phyloP scores from a whole-genome alignment of 2,329 filamentous ascomycete species.

The Dothideomycetidae sp. region DNA sequence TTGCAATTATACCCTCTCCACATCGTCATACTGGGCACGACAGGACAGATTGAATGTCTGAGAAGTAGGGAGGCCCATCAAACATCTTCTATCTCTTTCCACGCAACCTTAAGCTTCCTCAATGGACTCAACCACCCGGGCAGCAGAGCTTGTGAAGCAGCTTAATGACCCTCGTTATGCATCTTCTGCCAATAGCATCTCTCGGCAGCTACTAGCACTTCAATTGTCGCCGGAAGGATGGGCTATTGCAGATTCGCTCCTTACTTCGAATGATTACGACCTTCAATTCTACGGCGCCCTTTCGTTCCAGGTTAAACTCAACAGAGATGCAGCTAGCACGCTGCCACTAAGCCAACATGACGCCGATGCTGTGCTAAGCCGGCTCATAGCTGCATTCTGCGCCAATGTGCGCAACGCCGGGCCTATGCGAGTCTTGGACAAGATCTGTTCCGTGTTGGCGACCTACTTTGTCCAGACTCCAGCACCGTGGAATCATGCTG shows the following conservation, averaged over 20 bases:
- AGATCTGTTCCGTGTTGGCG: constrained; percentile 63
- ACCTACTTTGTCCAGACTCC: constrained; percentile 63
- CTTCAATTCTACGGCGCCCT: constrained; percentile 85
- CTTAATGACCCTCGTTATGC: constrained; percentile 35
- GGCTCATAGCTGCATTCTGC: constrained; percentile 13
- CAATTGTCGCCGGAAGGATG: constrained; percentile 73
- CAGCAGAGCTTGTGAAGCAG: constrained; percentile 33
- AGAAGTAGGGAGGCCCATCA: too few species aligned
- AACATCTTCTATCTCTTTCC: too few species aligned
- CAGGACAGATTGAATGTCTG: too few species aligned
- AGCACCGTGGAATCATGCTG: constrained; percentile 48
- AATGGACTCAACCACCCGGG: constrained; percentile 11
- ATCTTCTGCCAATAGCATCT: constrained; percentile 39
- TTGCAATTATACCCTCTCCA: too few species aligned
- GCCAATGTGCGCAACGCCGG: constrained; percentile 14
- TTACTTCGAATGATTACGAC: constrained; percentile 54
- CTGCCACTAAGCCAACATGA: background rate
- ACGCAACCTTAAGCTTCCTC: too few species aligned
- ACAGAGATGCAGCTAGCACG: constrained; percentile 32
- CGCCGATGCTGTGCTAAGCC: constrained; percentile 12
- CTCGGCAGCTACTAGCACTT: constrained; percentile 62
- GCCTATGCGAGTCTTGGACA: constrained; percentile 46
- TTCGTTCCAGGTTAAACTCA: constrained; percentile 87
- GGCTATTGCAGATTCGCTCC: constrained; percentile 65
- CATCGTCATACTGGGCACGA: too few species aligned